phyloP scores from a whole-genome alignment of 2,329 filamentous ascomycete genomes.

The Simplicillium aogashimaense region DNA sequence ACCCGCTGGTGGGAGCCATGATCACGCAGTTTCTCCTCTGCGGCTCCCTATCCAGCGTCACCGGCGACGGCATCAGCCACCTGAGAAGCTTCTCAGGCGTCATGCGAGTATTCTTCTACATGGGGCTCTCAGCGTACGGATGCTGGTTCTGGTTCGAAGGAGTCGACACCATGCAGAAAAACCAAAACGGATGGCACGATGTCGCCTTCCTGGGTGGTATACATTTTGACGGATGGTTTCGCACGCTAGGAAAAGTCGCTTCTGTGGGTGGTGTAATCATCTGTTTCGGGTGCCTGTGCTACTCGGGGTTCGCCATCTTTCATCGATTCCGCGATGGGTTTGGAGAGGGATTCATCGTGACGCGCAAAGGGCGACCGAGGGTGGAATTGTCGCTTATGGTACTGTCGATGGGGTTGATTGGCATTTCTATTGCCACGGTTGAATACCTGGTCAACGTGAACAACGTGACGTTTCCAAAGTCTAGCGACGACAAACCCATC shows the following conservation, averaged over 20 bases:
- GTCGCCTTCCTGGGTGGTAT: conserved; percentile 11
- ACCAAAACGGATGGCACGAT: conserved; percentile 2
- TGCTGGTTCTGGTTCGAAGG: conserved; percentile 15
- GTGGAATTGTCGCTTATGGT: conserved; percentile 12
- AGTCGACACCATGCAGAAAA: conserved; percentile 9
- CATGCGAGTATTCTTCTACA: conserved; percentile 13
- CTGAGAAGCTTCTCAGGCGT: conserved; percentile 11
- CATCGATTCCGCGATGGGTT: conserved; percentile 8
- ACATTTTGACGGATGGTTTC: conserved; percentile 10
- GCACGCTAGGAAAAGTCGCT: conserved; percentile 9
- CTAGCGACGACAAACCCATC: conserved; percentile 4
- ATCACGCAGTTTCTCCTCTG: conserved; percentile 15
- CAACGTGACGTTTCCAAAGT: conserved; percentile 1
- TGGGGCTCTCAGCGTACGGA: conserved; percentile 11
- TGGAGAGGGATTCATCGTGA: conserved; percentile 2
- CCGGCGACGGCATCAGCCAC: conserved; percentile 13
- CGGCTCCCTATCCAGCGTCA: conserved; percentile 15
- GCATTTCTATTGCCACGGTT: conserved; percentile 8
- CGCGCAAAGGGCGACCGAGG: conserved; percentile 5
- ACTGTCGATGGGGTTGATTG: conserved; percentile 11
- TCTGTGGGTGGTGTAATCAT: conserved; percentile 9
- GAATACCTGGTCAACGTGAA: conserved; percentile 13
- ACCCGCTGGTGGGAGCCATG: conserved; percentile 10
- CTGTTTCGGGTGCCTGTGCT: conserved; percentile 5
- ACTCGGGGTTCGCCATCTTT: conserved; percentile 3